Evolutionary conservation across 2,329 filamentous ascomycete species (phyloP), one percentile per base, ranked within the genome.

Genomic region (Monosporascus sp.): DNA sequence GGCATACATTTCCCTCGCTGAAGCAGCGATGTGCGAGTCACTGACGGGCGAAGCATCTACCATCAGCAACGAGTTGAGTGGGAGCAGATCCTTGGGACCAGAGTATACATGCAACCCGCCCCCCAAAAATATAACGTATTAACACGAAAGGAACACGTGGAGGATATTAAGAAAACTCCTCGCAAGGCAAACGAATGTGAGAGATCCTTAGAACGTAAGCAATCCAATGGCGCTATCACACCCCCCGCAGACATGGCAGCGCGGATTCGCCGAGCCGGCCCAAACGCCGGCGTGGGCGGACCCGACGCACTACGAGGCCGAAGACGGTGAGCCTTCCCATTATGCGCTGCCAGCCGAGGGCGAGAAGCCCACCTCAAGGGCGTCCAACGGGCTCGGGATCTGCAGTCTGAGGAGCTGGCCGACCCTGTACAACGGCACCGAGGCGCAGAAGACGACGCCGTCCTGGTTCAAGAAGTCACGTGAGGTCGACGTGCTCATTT

Each of bases 401-500:
- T n/a, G 42, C 42, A 45, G 42, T 24, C 24, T 45, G 11, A 45
- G 42, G 22, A 45, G 42, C 42, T 45, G 42, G 42, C 42, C 42
- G 42, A 27, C 15, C 5, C 24, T 45, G 4, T 45, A 45, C 24
- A 45, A 45, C 22, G 42, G 42, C 11, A 45, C 22, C 20, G 42
- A 45, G 42, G 42, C 41, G 20, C 17, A 17, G 42, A 6, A 45
- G 42, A 27, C 20, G 42, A 18, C 20, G 42, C 64, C 64, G 1
- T 49, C 56, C 0, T 66, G 61, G 65, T 66, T 63, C 63, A 60
- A 57, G 5, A 62, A 62, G 31, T 25, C 51, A 34, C 54, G 55
- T 27, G 59, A 69, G 31, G 67, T 70, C 8, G 67, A 70, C 55
- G 67, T 70, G 11, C 52, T 69, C 9, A 69, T 70, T 46, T 60